Evolutionary conservation across 83 land plant genomes (phyloP).

Genomic region (Isoetes engelmannii): DNA sequence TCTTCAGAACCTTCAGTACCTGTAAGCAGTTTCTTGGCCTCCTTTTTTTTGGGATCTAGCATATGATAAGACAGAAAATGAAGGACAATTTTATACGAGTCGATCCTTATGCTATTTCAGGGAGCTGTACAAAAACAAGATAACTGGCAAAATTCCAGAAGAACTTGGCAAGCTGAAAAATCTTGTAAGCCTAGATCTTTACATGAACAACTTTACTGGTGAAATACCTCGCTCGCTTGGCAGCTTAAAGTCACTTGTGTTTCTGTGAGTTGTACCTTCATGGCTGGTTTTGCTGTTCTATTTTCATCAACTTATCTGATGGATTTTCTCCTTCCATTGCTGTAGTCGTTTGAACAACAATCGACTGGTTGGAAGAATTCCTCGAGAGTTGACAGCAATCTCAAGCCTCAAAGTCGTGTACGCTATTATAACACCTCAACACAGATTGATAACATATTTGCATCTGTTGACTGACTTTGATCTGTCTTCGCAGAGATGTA

Average conservation of each 20-base stretch:
- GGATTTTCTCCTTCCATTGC: background rate
- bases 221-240: constrained; percentile 64
- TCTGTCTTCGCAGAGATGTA: constrained; percentile 54
- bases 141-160: constrained; percentile 60
- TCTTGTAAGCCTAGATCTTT: constrained; percentile 79
- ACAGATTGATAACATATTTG: background rate
- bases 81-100: background rate
- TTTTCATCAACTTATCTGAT: background rate
- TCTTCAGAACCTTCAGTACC: constrained; percentile 57
- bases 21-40: constrained; percentile 32
- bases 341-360: constrained; percentile 75
- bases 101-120: constrained; percentile 23
- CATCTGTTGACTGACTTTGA: constrained; percentile 10
- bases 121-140: constrained; percentile 74
- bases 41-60: background rate
- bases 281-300: background rate
- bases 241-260: constrained; percentile 63
- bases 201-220: constrained; percentile 65
- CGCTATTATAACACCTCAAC: constrained; percentile 15
- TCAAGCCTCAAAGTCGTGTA: constrained; percentile 73
- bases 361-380: constrained; percentile 65
- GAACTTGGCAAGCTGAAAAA: constrained; percentile 74
- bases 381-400: constrained; percentile 58
- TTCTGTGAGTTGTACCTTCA: constrained; percentile 45
- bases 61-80: background rate